Conservation (phyloP, 176 grass and related monocot species). For the Lolium rigidum region DNA sequence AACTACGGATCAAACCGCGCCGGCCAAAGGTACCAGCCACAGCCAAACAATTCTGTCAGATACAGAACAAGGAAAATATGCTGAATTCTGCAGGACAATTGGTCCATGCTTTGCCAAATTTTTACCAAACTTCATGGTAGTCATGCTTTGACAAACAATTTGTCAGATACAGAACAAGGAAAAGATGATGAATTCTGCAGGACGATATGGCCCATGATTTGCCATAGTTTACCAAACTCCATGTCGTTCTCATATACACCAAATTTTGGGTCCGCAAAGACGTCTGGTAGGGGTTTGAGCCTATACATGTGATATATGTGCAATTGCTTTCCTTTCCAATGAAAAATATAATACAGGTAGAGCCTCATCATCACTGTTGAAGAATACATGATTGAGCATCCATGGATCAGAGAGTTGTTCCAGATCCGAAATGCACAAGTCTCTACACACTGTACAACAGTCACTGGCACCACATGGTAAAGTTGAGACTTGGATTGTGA, state of each 20-base stretch:
- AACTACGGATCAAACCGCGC: conserved; percentile 2
- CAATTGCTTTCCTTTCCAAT: neutral
- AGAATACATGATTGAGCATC: neutral
- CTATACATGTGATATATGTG: neutral
- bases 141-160: neutral
- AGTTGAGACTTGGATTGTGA: neutral
- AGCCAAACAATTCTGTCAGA: neutral
- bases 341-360: neutral
- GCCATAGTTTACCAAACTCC: conserved; percentile 37
- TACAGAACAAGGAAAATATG: neutral
- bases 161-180: neutral
- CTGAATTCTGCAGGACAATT: neutral
- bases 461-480: neutral
- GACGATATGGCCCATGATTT: neutral
- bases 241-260: neutral
- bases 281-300: neutral
- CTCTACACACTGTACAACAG: conserved; percentile 31
- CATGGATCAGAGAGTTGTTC: neutral
- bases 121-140: too few species aligned
- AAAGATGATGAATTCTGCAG: neutral
- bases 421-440: neutral
- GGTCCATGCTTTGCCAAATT: neutral
- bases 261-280: neutral
- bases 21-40: neutral
- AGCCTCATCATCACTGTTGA: neutral